Evolutionary conservation across 163 green algal genomes (phyloP), one percentile per base, ranked within the genome.

Genomic region (Smithsoniella earleae): DNA sequence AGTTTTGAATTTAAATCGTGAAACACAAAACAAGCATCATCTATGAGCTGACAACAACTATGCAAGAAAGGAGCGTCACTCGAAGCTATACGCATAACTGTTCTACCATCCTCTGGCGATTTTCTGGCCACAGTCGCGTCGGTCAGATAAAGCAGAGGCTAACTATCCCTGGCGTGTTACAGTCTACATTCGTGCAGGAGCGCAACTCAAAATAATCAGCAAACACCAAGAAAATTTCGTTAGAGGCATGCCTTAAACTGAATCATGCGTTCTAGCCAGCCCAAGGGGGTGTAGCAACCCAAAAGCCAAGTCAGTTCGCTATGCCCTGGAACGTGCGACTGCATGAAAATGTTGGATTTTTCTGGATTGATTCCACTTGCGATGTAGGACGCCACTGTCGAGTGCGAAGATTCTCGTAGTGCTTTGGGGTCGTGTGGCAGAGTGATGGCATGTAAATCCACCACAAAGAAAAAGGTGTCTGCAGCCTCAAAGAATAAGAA

Each of bases 401-500:
- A 84, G 46, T 85, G 84, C 0, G 91, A 95, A 22, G 88, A 75
- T 46, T 83, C 69, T 4, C 82, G 58, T 62, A 98, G 89, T 58
- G 90, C 89, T 46, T 74, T 80, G 13, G 91, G 90, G 65, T 96
- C 88, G 76, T 98, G 93, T 2, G 86, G 89, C 28, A 92, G 73
- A 16, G 90, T 96, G 80, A 98, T 95, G 66, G 93, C 94, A 79
- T 99, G 94, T 63, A 98, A 77, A 81, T 99, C 94, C 34, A 98
- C 94, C 28, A 98, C 89, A 66, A 89, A 96, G 77, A 95, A 98
- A 80, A 89, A 96, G 20, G 91, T 92, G 73, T 99, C 92, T 95
- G 85, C 22, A 58, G 10, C 10, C 5, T 5, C n/a, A 69, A 69
- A 10, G 13, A 49, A n/a, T n/a, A n/a, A n/a, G n/a, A n/a, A n/a